Evolutionary conservation across 305 asterid species (phyloP).

Genomic region (Stenogyne calaminthoides): DNA sequence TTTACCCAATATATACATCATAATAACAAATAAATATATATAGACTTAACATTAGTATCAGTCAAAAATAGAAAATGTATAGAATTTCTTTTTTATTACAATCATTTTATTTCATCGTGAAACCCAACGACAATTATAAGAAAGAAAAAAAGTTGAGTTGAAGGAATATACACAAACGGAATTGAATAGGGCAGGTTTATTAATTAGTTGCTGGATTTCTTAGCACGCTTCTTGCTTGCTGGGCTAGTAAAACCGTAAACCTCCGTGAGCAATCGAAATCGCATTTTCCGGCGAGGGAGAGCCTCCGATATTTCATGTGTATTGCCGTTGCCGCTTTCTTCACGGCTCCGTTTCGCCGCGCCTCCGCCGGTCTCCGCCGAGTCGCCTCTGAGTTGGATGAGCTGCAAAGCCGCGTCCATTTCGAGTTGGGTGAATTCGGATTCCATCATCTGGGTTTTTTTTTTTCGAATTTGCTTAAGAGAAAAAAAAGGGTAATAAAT

Average conservation of each 20-base stretch:
- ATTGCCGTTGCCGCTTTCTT: conserved; percentile 41
- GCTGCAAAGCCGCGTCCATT: conserved; percentile 66
- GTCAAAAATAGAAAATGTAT: too few species aligned
- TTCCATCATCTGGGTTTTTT: conserved; percentile 7
- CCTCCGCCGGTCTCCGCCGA: conserved; percentile 36
- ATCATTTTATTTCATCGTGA: background rate
- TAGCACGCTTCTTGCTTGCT: conserved; percentile 22
- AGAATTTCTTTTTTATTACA: background rate
- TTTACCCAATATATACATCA: too few species aligned
- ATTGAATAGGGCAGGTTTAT: background rate
- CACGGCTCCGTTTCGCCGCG: background rate
- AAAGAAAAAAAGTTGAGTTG: background rate
- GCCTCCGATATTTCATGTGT: conserved; percentile 48
- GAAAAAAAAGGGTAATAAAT: background rate
- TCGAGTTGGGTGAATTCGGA: conserved; percentile 54
- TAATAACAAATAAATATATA: too few species aligned
- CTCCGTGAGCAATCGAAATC: conserved; percentile 57
- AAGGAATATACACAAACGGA: conserved; percentile 8
- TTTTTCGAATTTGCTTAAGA: background rate
- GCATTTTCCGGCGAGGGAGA: conserved; percentile 43
- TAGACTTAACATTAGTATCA: too few species aligned
- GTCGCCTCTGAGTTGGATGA: conserved; percentile 83
- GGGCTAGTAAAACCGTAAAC: conserved; percentile 50
- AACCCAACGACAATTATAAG: background rate
- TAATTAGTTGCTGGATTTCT: conserved; percentile 12